A percentile compares a stretch with the other conserved stretches of the same genome.
Conservation (phyloP, 139 green algal genomes). For the Chlamydomonas sp. region DNA sequence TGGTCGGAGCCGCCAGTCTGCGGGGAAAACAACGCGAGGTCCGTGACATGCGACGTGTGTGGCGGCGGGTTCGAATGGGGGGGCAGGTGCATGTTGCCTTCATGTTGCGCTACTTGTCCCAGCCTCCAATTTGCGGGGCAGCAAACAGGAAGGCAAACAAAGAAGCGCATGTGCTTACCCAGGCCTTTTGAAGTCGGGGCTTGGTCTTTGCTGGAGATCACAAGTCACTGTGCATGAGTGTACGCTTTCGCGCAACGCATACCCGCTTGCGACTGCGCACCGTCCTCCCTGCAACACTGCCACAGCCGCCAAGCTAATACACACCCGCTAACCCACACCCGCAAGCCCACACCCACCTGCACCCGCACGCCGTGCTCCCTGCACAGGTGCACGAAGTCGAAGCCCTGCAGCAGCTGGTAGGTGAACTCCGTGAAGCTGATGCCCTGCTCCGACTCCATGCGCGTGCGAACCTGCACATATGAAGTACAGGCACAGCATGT, state of each 20-base stretch:
- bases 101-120: constrained; percentile 99
- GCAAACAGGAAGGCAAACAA: too few species aligned
- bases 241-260: too few species aligned
- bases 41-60: too few species aligned
- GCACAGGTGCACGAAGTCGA: constrained; percentile 97
- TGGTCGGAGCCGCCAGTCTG: constrained; percentile 90
- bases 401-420: constrained; percentile 97
- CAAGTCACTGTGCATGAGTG: too few species aligned
- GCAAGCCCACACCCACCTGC: constrained; percentile 49
- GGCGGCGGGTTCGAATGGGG: too few species aligned
- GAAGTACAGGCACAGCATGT: not conserved
- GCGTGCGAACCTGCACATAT: constrained; percentile 69
- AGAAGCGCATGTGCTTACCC: too few species aligned
- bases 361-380: constrained; percentile 82
- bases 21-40: too few species aligned
- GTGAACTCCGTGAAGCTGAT: constrained; percentile 97
- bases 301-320: not conserved
- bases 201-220: too few species aligned
- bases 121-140: too few species aligned
- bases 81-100: too few species aligned
- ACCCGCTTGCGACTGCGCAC: too few species aligned
- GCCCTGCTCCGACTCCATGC: constrained; percentile 87
- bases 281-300: not conserved
- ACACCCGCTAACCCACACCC: not conserved
- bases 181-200: too few species aligned